Evolutionary conservation across 768 basidiomycete genomes (phyloP).

Genomic region (Cystofilobasidium ferigula): DNA sequence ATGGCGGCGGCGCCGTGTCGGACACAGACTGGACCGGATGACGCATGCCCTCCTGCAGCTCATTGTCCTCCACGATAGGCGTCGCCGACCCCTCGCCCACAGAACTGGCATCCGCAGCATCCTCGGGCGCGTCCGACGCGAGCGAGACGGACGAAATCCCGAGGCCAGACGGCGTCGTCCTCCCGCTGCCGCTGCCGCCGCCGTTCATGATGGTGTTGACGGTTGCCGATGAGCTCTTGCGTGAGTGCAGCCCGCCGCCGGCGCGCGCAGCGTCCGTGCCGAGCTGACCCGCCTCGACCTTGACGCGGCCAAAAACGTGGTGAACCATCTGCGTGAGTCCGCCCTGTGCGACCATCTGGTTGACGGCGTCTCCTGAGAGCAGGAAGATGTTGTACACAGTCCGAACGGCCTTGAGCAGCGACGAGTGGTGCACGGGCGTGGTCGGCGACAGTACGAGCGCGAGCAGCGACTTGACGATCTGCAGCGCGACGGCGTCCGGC

Average conservation of each 20-base stretch:
- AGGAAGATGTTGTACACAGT: slow-evolving; percentile 98
- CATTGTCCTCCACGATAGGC: slow-evolving; percentile 24
- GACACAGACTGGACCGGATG: too few relatives aligned
- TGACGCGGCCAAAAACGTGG: slow-evolving; percentile 71
- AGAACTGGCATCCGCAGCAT: slow-evolving; percentile 9
- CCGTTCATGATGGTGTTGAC: background rate
- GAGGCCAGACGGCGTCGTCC: background rate
- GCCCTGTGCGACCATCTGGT: slow-evolving; percentile 96
- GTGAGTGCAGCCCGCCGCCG: background rate
- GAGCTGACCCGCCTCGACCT: slow-evolving; percentile 27
- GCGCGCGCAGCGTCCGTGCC: background rate
- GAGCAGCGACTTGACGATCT: slow-evolving; percentile 90
- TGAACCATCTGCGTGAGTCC: slow-evolving; percentile 97
- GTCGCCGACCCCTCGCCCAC: slow-evolving; percentile 21
- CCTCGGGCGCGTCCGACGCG: slow-evolving; percentile 5
- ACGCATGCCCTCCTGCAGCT: slow-evolving; percentile 21
- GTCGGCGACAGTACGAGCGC: slow-evolving; percentile 76
- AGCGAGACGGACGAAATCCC: background rate
- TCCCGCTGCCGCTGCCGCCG: background rate
- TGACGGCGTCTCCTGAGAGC: slow-evolving; percentile 74
- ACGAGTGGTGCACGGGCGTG: slow-evolving; percentile 85
- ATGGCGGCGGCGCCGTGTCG: slow-evolving; percentile 25
- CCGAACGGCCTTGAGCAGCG: slow-evolving; percentile 85
- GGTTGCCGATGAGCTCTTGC: background rate
- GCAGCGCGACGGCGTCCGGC: slow-evolving; percentile 80